A percentile compares a stretch with the other conserved stretches of the same genome.
Conservation (phyloP, 257 asterid genomes). For the Scutellaria baicalensis region DNA sequence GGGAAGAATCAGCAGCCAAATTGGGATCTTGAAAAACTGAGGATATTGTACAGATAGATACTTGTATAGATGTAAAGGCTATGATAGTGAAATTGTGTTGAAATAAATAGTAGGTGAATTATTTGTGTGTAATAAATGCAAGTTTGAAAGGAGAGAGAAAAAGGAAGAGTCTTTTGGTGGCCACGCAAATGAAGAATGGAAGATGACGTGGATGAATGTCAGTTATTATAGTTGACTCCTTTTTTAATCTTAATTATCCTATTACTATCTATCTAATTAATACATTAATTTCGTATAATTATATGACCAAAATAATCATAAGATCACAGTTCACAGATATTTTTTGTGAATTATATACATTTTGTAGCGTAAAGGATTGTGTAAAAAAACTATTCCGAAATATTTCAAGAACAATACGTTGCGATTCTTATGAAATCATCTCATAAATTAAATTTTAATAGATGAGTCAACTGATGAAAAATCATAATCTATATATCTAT, state of each 20-base stretch:
- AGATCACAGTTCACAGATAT: too few relatives aligned
- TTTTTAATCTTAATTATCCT: neutral
- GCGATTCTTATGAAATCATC: too few relatives aligned
- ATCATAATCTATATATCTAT: too few relatives aligned
- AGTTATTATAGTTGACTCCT: conserved; percentile 10
- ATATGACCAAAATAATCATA: too few relatives aligned
- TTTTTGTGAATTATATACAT: too few relatives aligned
- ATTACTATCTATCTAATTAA: too few relatives aligned
- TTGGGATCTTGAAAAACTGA: conserved; percentile 16
- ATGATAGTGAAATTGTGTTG: neutral
- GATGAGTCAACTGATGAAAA: too few relatives aligned
- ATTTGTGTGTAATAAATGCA: neutral
- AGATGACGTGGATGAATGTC: neutral
- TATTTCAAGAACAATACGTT: too few relatives aligned
- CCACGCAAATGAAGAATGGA: neutral
- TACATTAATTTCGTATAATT: too few relatives aligned
- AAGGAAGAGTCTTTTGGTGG: neutral
- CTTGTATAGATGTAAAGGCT: neutral
- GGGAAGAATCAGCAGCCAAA: conserved; percentile 11
- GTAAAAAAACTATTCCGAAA: too few relatives aligned
- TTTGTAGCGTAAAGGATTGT: too few relatives aligned
- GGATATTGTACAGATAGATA: neutral
- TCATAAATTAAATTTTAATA: too few relatives aligned
- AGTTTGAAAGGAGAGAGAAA: neutral
- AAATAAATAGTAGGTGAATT: neutral